These are phyloP conservation scores for Pezicula carpinea DNA, from an alignment of 2,329 filamentous ascomycete species.

Conservation along the genomic window DNA sequence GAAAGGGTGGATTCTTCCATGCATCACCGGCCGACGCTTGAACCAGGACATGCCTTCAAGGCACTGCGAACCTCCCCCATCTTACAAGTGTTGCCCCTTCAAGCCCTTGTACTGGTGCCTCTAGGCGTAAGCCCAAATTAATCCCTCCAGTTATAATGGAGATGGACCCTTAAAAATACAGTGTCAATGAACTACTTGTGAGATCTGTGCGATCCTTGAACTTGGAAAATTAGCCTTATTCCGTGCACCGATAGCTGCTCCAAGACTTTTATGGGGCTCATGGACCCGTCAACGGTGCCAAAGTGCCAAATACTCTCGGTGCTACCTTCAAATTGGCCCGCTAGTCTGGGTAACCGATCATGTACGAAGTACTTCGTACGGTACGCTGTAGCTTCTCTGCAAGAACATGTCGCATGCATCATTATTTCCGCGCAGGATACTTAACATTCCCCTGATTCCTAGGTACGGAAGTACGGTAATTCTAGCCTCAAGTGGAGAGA, in stretches of 20 bases:
- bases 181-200: not conserved
- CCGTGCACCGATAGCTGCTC: not conserved
- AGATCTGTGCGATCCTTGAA: not conserved
- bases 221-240: not conserved
- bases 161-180: not conserved
- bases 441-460: too few relatives aligned
- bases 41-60: not conserved
- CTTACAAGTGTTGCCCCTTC: too few relatives aligned
- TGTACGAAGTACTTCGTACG: too few relatives aligned
- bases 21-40: not conserved
- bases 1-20: not conserved
- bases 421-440: too few relatives aligned
- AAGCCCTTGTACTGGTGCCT: too few relatives aligned
- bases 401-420: too few relatives aligned
- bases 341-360: not conserved
- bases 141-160: not conserved
- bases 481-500: not conserved
- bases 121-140: not conserved
- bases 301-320: not conserved
- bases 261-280: not conserved
- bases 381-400: too few relatives aligned
- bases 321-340: not conserved
- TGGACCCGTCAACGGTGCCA: not conserved
- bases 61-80: not conserved
- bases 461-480: too few relatives aligned